These are phyloP conservation scores for Ceriops decandra DNA, from an alignment of 345 rosid species.

Conservation along the genomic window DNA sequence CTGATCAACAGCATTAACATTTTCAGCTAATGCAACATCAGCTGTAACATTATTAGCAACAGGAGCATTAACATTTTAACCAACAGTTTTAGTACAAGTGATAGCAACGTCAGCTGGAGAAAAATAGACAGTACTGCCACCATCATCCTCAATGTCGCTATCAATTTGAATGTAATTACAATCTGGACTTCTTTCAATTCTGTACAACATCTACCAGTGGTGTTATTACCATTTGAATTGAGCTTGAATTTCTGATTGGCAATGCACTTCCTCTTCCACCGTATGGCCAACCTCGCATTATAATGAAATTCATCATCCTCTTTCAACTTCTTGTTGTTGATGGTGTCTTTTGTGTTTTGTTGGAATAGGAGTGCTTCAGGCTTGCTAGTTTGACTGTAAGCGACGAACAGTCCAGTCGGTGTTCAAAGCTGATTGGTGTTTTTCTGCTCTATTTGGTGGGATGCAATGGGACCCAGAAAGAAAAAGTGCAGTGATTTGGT, in stretches of 20 bases:
- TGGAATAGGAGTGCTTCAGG: too few relatives aligned
- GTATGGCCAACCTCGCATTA: slow-evolving; percentile 29
- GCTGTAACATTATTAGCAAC: background rate
- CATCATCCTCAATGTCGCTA: slow-evolving; percentile 3
- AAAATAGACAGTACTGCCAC: background rate
- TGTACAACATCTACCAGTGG: too few relatives aligned
- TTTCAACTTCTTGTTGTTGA: too few relatives aligned
- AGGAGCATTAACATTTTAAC: background rate
- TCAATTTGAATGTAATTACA: background rate
- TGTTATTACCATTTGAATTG: background rate
- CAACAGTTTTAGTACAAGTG: background rate
- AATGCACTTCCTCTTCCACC: slow-evolving; percentile 30
- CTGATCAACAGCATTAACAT: background rate
- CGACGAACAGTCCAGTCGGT: too few relatives aligned
- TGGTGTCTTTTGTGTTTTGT: too few relatives aligned
- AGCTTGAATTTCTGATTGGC: slow-evolving; percentile 1
- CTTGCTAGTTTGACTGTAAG: too few relatives aligned
- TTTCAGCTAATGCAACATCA: background rate
- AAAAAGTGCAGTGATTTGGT: background rate
- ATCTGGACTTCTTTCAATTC: background rate
- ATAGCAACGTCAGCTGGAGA: background rate
- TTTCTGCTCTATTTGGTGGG: background rate
- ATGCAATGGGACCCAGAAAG: slow-evolving; percentile 8
- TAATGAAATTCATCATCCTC: background rate
- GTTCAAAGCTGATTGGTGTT: background rate